A percentile compares a stretch with the other conserved stretches of the same genome.
Conservation (phyloP, 2,329 filamentous ascomycete genomes). For the Penicillium occitanis region DNA sequence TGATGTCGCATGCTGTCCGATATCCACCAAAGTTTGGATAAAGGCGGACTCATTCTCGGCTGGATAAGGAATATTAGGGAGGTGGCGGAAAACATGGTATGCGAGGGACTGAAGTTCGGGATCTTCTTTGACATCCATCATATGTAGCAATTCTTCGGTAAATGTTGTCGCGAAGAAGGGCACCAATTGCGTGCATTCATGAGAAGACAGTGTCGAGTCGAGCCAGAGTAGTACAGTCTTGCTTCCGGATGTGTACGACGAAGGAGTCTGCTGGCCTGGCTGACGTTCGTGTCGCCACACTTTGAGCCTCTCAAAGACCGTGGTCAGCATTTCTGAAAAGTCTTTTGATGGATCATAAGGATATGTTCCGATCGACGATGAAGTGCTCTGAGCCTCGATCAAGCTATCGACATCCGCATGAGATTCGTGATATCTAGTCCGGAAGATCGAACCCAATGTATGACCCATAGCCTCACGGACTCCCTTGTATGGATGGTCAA, state of each 20-base stretch:
- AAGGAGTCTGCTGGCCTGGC: slow-evolving; percentile 88
- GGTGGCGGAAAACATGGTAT: slow-evolving; percentile 93
- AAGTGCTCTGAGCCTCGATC: slow-evolving; percentile 72
- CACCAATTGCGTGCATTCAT: slow-evolving; percentile 87
- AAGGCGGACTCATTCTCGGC: slow-evolving; percentile 81
- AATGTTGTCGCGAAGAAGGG: slow-evolving; percentile 88
- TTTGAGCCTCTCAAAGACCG: slow-evolving; percentile 77
- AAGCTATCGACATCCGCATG: slow-evolving; percentile 76
- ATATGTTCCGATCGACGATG: slow-evolving; percentile 78
- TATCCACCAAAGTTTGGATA: slow-evolving; percentile 79
- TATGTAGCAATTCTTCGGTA: slow-evolving; percentile 90
- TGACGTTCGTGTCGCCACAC: slow-evolving; percentile 81
- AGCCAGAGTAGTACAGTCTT: slow-evolving; percentile 97
- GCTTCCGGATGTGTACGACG: slow-evolving; percentile 89
- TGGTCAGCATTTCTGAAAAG: slow-evolving; percentile 68
- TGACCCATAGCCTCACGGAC: slow-evolving; percentile 93
- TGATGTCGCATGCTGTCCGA: slow-evolving; percentile 77
- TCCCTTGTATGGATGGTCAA: slow-evolving; percentile 97
- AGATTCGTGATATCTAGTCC: slow-evolving; percentile 90
- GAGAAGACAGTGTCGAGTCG: slow-evolving; percentile 83
- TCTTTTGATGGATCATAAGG: slow-evolving; percentile 78
- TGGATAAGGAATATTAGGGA: slow-evolving; percentile 92
- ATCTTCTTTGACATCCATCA: slow-evolving; percentile 99
- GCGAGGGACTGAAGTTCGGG: slow-evolving; percentile 90
- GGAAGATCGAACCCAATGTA: slow-evolving; percentile 82